phyloP scores from a whole-genome alignment of 345 rosid genomes.

The Gossypium thurberi region DNA sequence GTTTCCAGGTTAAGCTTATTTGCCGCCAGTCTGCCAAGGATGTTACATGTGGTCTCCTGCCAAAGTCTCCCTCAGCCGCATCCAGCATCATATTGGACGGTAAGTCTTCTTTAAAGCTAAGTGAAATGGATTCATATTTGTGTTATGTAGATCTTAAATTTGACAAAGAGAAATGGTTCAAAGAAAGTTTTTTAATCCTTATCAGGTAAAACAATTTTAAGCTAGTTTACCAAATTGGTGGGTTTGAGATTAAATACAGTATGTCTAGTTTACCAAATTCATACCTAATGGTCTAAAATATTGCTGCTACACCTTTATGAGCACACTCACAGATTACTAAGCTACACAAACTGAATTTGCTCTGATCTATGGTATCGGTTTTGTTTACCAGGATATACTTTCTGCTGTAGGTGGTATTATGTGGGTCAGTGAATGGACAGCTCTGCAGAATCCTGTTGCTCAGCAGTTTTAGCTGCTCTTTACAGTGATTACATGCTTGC shows the following conservation, averaged over 20 bases:
- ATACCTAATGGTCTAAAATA: neutral
- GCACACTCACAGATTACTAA: neutral
- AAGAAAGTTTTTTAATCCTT: neutral
- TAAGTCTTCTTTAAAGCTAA: neutral
- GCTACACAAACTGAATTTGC: neutral
- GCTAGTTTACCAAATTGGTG: neutral
- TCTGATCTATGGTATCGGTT: neutral
- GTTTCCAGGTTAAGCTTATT: neutral
- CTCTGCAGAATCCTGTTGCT: slow-evolving; percentile 1
- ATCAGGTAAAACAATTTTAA: neutral
- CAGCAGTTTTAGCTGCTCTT: slow-evolving; percentile 30
- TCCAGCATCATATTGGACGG: neutral
- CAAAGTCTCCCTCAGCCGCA: slow-evolving; percentile 48
- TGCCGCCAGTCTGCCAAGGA: slow-evolving; percentile 59
- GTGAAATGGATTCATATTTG: neutral
- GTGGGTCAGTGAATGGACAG: slow-evolving; percentile 45
- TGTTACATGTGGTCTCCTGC: slow-evolving; percentile 82
- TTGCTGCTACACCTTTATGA: too few species aligned
- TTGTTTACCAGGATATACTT: neutral
- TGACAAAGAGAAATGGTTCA: neutral
- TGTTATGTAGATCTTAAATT: neutral
- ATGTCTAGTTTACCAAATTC: neutral
- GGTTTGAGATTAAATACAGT: too few species aligned
- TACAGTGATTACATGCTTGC: slow-evolving; percentile 10
- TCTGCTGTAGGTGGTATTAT: neutral